Evolutionary conservation across 139 green algal genomes (phyloP), one percentile per base, ranked within the genome.

Genomic region (Haematococcus lacustris): DNA sequence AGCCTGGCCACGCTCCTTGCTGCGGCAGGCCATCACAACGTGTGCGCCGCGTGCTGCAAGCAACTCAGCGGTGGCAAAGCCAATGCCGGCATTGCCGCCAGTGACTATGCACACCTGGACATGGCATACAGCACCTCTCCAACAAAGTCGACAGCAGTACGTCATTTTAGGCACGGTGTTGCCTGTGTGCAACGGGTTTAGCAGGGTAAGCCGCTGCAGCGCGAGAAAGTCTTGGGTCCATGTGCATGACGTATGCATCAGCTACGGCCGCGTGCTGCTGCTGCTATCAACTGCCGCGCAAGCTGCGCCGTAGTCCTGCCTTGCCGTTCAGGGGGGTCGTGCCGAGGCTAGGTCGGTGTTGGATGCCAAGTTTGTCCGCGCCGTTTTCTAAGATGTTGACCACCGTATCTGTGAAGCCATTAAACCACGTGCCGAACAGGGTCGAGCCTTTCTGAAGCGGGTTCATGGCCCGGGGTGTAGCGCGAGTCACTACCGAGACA

Each of bases 61-160:
- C 51, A 76, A 64, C 60, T 78, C 63, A 0, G 83, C 78, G 3
- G 81, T 87, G 43, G 81, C 74, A 9, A 82, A 73, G 33, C 83
- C 83, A 33, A 89, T 84, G 38, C 83, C 83, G 35, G 78, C 73
- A 71, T 89, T 89, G 40, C 63, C 78, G n/a, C 83, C 83, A 1
- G 83, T 87, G 9, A 87, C 73, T n/a, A 89, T 75, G 60, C 60
- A 76, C 2, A 87, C 81, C 78, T 89, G 76, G 23, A 57, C 47
- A 21, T 13, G 47, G 47, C 13, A 21, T 57, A 21, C 13, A 21
- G 21, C 47, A 57, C n/a, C n/a, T n/a, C n/a, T n/a, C n/a, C n/a
- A n/a, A n/a, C n/a, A n/a, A n/a, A n/a, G n/a, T n/a, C n/a, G n/a
- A n/a, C n/a, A n/a, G n/a, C n/a, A n/a, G n/a, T n/a, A n/a, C n/a